Conservation (phyloP, 148 eudicot genomes). For the Vaccinium myrtillus region DNA sequence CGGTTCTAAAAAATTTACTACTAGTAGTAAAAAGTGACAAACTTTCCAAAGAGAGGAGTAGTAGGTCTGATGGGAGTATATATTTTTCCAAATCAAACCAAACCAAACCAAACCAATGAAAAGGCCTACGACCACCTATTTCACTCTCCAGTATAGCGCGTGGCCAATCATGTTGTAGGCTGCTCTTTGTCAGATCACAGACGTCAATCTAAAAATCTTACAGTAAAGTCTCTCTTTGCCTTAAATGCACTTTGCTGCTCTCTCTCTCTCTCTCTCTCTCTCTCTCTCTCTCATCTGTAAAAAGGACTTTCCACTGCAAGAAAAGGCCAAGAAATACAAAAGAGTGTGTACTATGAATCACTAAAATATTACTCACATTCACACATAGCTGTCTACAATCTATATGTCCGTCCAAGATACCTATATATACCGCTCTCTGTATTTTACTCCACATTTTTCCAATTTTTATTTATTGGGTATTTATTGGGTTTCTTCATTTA, state of each 20-base stretch:
- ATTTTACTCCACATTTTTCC: neutral
- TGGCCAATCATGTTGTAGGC: neutral
- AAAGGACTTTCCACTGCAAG: neutral
- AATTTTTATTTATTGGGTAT: neutral
- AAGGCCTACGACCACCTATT: neutral
- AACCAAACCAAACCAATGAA: neutral
- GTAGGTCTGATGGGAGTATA: too few relatives aligned
- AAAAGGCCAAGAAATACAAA: neutral
- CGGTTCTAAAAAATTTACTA: too few relatives aligned
- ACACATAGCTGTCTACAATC: neutral
- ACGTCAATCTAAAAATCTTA: constrained; percentile 14
- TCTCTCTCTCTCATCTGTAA: constrained; percentile 5
- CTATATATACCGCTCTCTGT: neutral
- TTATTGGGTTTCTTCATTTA: neutral
- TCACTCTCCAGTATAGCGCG: constrained; percentile 4
- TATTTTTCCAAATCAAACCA: neutral
- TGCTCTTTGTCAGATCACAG: constrained; percentile 7
- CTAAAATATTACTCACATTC: neutral
- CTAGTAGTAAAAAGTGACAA: too few relatives aligned
- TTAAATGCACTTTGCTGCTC: neutral
- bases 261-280: neutral
- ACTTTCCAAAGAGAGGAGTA: too few relatives aligned
- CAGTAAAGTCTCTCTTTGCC: constrained; percentile 1
- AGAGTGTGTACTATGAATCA: neutral
- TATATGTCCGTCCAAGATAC: neutral